These are phyloP conservation scores for Closterium sp. DNA, from an alignment of 139 green algal species.

Conservation along the genomic window DNA sequence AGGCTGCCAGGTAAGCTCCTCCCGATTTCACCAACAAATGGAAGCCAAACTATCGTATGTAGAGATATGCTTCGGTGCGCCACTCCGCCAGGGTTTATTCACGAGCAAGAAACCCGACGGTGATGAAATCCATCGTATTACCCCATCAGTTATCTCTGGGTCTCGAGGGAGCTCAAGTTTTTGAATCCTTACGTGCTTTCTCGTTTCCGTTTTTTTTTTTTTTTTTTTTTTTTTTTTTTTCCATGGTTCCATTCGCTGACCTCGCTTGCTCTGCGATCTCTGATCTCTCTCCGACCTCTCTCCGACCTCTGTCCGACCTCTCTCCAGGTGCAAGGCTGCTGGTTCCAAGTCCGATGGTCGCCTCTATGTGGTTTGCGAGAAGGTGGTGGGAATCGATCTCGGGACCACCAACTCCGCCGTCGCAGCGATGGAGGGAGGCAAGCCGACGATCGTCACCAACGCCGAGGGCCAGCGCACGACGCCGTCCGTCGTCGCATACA, in stretches of 20 bases:
- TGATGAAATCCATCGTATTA: background rate
- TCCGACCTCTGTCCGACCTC: background rate
- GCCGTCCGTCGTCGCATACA: slow-evolving; percentile 93
- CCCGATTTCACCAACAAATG: no score
- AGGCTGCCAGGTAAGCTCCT: background rate
- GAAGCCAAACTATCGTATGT: no score
- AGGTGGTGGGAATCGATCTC: slow-evolving; percentile 93
- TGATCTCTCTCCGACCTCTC: no score
- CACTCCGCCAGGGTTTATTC: background rate
- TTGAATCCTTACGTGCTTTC: background rate
- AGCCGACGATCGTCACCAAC: slow-evolving; percentile 95
- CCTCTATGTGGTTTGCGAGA: slow-evolving; percentile 56
- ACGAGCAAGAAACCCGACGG: background rate
- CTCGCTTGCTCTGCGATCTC: background rate
- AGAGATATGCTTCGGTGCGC: no score
- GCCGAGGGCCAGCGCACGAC: slow-evolving; percentile 95
- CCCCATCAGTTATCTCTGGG: no score
- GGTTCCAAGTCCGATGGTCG: background rate
- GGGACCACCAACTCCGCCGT: slow-evolving; percentile 95
- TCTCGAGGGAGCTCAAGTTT: background rate
- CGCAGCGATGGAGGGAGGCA: slow-evolving; percentile 62
- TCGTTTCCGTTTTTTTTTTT: background rate
- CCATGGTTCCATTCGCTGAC: background rate
- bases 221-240: background rate
- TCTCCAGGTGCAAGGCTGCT: background rate